Conservation (phyloP, 2,329 filamentous ascomycete genomes). For the Diaporthe sp. region DNA sequence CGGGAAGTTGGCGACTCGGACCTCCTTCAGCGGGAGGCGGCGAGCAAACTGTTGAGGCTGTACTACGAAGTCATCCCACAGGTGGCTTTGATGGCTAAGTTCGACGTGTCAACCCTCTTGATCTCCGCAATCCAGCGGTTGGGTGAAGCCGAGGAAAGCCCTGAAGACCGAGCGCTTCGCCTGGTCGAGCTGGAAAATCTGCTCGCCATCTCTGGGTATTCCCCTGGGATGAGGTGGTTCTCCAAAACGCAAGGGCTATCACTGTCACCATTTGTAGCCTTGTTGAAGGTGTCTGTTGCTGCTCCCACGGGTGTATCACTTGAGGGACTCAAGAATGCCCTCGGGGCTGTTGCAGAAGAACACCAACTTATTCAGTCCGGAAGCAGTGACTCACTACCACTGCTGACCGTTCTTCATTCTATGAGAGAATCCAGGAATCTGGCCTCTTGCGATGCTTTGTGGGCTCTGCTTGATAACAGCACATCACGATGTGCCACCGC, state of each 20-base stretch:
- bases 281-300: conserved; percentile 72
- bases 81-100: conserved; percentile 84
- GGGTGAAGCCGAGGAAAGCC: conserved; percentile 58
- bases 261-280: conserved; percentile 79
- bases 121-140: conserved; percentile 76
- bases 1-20: conserved; percentile 77
- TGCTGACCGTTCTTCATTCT: conserved; percentile 56
- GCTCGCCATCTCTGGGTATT: conserved; percentile 83
- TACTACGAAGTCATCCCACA: conserved; percentile 89
- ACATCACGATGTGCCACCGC: conserved; percentile 80
- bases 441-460: conserved; percentile 56
- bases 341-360: conserved; percentile 74
- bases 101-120: conserved; percentile 87
- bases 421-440: conserved; percentile 48
- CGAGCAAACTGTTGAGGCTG: conserved; percentile 83
- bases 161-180: conserved; percentile 66
- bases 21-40: conserved; percentile 81
- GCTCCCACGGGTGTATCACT: conserved; percentile 63
- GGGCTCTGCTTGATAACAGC: conserved; percentile 87
- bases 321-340: conserved; percentile 66
- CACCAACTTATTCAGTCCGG: conserved; percentile 70
- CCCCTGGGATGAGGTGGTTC: conserved; percentile 92
- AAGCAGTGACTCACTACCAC: conserved; percentile 57
- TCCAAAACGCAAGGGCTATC: conserved; percentile 76
- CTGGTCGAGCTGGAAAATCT: conserved; percentile 85